A percentile compares a stretch with the other conserved stretches of the same genome.
These are phyloP conservation scores for Mycena capillaripes DNA, from an alignment of 768 basidiomycete genomes.

Conservation along the genomic window DNA sequence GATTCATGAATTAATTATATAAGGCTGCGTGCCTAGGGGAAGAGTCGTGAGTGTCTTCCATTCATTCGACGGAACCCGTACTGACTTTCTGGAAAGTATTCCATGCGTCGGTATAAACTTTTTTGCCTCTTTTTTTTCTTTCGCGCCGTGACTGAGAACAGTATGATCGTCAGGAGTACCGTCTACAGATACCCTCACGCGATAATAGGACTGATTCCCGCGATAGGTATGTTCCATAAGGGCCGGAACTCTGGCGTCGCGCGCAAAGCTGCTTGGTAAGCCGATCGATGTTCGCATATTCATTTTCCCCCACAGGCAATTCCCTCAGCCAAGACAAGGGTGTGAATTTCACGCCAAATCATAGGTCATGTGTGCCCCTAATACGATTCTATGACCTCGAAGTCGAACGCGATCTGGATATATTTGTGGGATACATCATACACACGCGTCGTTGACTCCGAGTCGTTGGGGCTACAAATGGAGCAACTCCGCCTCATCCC, in stretches of 20 bases:
- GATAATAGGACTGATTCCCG: not conserved
- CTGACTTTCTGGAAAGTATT: constrained; percentile 4
- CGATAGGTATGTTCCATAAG: constrained; percentile 10
- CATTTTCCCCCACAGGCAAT: too few species aligned
- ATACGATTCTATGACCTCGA: not conserved
- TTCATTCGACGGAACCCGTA: not conserved
- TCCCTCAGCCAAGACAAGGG: too few species aligned
- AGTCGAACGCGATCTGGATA: not conserved
- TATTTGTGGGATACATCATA: not conserved
- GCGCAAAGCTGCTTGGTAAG: not conserved
- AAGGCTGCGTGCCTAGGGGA: too few species aligned
- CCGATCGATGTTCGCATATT: too few species aligned
- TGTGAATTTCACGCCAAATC: not conserved
- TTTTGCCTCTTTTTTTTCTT: too few species aligned
- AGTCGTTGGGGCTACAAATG: too few species aligned
- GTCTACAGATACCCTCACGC: constrained; percentile 7
- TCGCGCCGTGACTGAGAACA: too few species aligned
- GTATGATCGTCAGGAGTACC: too few species aligned
- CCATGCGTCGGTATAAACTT: constrained; percentile 18
- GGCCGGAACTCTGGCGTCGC: not conserved
- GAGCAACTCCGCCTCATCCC: too few species aligned
- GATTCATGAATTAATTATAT: too few species aligned
- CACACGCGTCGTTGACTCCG: too few species aligned
- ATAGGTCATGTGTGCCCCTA: not conserved
- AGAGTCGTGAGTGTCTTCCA: constrained; percentile 29